Evolutionary conservation across 306 rosid species (phyloP).

Genomic region (Ochetophila trinervis): DNA sequence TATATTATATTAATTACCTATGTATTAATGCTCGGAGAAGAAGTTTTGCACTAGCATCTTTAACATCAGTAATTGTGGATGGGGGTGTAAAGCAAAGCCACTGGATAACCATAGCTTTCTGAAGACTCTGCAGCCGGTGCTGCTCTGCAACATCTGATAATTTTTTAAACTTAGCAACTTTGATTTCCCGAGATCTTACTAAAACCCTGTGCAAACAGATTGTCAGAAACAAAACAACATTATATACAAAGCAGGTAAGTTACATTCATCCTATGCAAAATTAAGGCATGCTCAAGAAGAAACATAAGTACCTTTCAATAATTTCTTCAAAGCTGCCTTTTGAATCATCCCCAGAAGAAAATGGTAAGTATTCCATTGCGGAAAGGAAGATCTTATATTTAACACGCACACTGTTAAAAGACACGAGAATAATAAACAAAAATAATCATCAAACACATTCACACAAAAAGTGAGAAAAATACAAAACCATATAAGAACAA

Average conservation of each 20-base stretch:
- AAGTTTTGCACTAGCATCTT: constrained; percentile 67
- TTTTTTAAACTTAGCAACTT: constrained; percentile 56
- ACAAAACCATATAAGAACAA: too few relatives aligned
- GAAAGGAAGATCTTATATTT: constrained; percentile 92
- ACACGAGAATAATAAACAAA: constrained; percentile 23
- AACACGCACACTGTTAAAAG: constrained; percentile 65
- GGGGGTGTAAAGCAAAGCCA: constrained; percentile 99
- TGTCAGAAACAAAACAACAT: constrained; percentile 17
- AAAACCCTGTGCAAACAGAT: constrained; percentile 63
- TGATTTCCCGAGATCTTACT: constrained; percentile 86
- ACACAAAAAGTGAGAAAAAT: not conserved
- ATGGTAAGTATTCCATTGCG: constrained; percentile 87
- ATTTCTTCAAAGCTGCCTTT: constrained; percentile 95
- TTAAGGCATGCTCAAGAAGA: constrained; percentile 9
- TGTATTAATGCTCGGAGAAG: constrained; percentile 77
- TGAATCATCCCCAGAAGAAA: constrained; percentile 64
- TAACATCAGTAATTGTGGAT: constrained; percentile 68
- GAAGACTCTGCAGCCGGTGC: constrained; percentile 86
- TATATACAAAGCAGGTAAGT: constrained; percentile 18
- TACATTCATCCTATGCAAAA: constrained; percentile 10
- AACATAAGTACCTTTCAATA: constrained; percentile 61
- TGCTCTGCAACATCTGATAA: constrained; percentile 80
- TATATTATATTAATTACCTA: constrained; percentile 46
- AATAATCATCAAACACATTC: not conserved
- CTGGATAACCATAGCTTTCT: constrained; percentile 88